Conservation (phyloP, 768 basidiomycete species). For the Phylloporus sp. region DNA sequence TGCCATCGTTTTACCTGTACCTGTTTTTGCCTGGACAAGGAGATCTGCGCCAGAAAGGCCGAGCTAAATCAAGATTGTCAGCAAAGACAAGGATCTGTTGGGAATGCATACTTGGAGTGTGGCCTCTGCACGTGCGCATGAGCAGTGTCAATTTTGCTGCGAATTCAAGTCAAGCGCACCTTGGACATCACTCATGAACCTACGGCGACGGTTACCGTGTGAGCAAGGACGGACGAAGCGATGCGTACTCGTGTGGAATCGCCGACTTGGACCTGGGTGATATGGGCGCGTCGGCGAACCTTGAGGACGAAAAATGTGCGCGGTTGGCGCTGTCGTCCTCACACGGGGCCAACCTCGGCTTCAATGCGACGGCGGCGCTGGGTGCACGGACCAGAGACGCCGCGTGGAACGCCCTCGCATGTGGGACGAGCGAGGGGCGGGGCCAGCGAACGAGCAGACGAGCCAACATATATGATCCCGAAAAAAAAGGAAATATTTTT, state of each 20-base stretch:
- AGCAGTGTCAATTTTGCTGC: neutral
- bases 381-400: slow-evolving; percentile 9
- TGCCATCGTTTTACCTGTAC: slow-evolving; percentile 70
- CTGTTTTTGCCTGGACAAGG: slow-evolving; percentile 52
- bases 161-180: slow-evolving; percentile 25
- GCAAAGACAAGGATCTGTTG: neutral
- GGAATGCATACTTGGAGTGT: slow-evolving; percentile 34
- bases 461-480: slow-evolving; percentile 14
- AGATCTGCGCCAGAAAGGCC: slow-evolving; percentile 42
- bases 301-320: slow-evolving; percentile 26
- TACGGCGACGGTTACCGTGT: slow-evolving; percentile 17
- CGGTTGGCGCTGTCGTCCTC: slow-evolving; percentile 19
- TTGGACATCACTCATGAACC: slow-evolving; percentile 46
- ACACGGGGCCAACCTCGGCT: slow-evolving; percentile 4
- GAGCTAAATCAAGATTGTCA: slow-evolving; percentile 21
- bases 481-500: neutral
- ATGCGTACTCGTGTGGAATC: slow-evolving; percentile 40
- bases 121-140: slow-evolving; percentile 27
- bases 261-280: slow-evolving; percentile 38
- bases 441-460: slow-evolving; percentile 25
- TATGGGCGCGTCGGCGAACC: slow-evolving; percentile 31
- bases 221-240: neutral
- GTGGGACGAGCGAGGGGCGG: slow-evolving; percentile 12
- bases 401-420: slow-evolving; percentile 11
- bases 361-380: slow-evolving; percentile 8